Evolutionary conservation across 371 early-diverging fungal genomes (phyloP).

Genomic region (Lichtheimia ornata): DNA sequence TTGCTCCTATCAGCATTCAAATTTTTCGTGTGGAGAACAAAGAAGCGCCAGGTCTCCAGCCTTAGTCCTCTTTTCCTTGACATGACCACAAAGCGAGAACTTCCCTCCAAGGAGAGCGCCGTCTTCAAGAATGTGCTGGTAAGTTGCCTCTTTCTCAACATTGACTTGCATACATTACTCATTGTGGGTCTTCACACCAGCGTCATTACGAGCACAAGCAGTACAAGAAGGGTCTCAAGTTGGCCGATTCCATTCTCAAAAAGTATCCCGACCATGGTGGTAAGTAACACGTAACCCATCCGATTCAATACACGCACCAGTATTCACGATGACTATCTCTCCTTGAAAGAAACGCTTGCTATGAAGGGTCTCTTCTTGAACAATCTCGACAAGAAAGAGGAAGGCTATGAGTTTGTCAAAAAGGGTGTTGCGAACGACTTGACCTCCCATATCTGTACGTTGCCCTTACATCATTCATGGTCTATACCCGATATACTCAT

Average conservation of each 20-base stretch:
- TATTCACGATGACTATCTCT: no score
- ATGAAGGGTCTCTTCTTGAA: constrained; percentile 93
- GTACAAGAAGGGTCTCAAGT: constrained; percentile 94
- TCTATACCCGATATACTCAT: neutral
- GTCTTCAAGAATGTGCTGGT: constrained; percentile 80
- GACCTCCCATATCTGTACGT: constrained; percentile 84
- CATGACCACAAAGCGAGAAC: constrained; percentile 52
- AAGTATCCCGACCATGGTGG: constrained; percentile 95
- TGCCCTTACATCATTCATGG: neutral
- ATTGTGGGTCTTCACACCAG: constrained; percentile 41
- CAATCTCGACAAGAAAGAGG: constrained; percentile 88
- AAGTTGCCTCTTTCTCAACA: constrained; percentile 22
- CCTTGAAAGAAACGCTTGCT: constrained; percentile 81
- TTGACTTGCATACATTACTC: neutral
- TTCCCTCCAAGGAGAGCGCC: constrained; percentile 81
- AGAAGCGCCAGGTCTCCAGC: no score
- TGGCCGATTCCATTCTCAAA: constrained; percentile 88
- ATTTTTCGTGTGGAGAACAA: no score
- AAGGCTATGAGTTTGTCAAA: constrained; percentile 88
- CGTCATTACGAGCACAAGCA: constrained; percentile 93
- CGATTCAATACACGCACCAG: no score
- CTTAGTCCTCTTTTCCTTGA: no score
- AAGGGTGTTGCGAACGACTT: constrained; percentile 82
- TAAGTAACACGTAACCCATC: constrained; percentile 25
- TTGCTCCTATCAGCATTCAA: no score